phyloP scores from a whole-genome alignment of 768 basidiomycete genomes.

The Panaeolus papilionaceus region DNA sequence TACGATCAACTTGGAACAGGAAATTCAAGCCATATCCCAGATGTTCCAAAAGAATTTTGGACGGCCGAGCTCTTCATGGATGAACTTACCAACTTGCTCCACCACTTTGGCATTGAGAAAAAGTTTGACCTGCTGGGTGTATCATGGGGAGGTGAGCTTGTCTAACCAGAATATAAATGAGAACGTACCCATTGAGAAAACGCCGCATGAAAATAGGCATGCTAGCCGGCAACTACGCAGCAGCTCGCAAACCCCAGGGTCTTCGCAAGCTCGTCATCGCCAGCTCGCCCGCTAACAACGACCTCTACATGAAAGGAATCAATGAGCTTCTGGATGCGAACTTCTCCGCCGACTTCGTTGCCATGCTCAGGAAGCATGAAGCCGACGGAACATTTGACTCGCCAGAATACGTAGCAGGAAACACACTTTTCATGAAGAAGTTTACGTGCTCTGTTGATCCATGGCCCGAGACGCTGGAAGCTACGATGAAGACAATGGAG shows the following conservation, averaged over 20 bases:
- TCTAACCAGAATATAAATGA: neutral
- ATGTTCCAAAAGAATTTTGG: constrained; percentile 55
- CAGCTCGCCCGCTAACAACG: constrained; percentile 35
- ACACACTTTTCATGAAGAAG: neutral
- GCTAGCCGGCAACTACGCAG: constrained; percentile 47
- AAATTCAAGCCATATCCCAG: constrained; percentile 52
- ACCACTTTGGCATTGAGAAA: constrained; percentile 43
- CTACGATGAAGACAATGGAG: constrained; percentile 29
- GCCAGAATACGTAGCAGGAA: constrained; percentile 23
- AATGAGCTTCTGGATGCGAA: constrained; percentile 25
- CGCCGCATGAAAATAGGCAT: constrained; percentile 30
- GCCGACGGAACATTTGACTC: constrained; percentile 26
- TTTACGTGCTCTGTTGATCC: constrained; percentile 27
- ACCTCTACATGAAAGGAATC: constrained; percentile 32
- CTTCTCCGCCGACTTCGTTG: constrained; percentile 24
- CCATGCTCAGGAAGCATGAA: constrained; percentile 22
- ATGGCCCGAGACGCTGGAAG: constrained; percentile 28
- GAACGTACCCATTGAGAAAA: neutral
- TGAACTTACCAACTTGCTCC: constrained; percentile 57
- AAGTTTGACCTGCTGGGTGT: constrained; percentile 57
- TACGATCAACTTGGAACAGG: constrained; percentile 65
- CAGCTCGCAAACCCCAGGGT: constrained; percentile 45
- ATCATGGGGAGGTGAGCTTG: constrained; percentile 53
- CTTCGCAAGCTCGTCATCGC: constrained; percentile 41
- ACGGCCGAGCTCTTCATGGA: constrained; percentile 56